Percentiles rank a stretch among this genome's conserved stretches.
Conservation (phyloP, 2,329 filamentous ascomycete species). For the Ceratocystis albifundus region DNA sequence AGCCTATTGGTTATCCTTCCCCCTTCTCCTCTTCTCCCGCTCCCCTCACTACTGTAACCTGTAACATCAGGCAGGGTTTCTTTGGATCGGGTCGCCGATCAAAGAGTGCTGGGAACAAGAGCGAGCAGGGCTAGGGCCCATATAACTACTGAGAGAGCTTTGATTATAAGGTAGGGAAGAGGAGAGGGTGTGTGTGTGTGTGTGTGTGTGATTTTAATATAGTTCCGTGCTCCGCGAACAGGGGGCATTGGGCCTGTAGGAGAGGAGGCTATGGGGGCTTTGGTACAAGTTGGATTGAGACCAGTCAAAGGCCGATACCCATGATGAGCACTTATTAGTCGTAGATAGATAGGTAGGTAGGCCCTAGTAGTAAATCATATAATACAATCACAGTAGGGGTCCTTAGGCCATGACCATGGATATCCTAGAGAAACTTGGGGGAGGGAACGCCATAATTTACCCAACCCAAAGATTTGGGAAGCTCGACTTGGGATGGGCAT, state of each 20-base stretch:
- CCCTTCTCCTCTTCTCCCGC: conserved; percentile 3
- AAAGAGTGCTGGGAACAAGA: not conserved
- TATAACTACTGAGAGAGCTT: too few species aligned
- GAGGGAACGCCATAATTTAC: not conserved
- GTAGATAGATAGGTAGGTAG: too few species aligned
- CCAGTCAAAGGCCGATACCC: not conserved
- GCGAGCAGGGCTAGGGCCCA: not conserved
- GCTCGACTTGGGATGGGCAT: not conserved
- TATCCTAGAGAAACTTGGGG: not conserved
- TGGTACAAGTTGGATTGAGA: not conserved
- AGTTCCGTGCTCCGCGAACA: not conserved
- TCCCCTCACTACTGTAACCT: not conserved
- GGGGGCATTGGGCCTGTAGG: not conserved
- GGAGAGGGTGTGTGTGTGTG: too few species aligned
- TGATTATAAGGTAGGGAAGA: too few species aligned
- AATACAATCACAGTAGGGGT: not conserved
- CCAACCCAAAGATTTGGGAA: conserved; percentile 5
- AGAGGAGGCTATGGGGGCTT: not conserved
- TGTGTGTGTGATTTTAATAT: not conserved
- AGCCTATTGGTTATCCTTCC: not conserved
- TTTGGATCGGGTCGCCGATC: not conserved
- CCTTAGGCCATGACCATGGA: not conserved
- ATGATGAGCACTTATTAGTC: too few species aligned
- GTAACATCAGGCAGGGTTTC: conserved; percentile 5
- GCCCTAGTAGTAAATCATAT: not conserved